These are phyloP conservation scores for Globisporangium megalacanthum DNA, from an alignment of 352 stramenopile species.

Conservation along the genomic window DNA sequence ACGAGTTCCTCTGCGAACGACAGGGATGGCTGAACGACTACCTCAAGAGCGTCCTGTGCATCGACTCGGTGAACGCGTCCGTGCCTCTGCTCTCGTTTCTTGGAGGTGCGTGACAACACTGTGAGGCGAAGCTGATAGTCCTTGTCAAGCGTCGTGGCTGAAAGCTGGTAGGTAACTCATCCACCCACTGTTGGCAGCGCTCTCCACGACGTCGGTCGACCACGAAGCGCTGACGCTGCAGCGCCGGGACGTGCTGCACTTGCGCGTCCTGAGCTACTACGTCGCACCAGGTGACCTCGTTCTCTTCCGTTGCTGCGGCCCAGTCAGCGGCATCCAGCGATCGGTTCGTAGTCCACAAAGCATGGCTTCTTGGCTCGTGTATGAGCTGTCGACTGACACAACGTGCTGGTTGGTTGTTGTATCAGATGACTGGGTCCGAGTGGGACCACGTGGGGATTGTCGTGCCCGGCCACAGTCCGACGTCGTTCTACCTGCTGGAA, in stretches of 20 bases:
- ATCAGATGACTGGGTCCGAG: slow-evolving; percentile 47
- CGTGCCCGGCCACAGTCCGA: slow-evolving; percentile 19
- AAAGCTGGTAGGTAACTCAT: too few relatives aligned
- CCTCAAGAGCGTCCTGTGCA: slow-evolving; percentile 34
- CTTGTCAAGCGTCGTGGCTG: too few relatives aligned
- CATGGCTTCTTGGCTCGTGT: background rate
- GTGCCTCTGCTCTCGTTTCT: slow-evolving; percentile 50
- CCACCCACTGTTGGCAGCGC: slow-evolving; percentile 7
- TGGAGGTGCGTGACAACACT: slow-evolving; percentile 25
- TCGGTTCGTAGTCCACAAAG: slow-evolving; percentile 17
- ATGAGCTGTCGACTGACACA: background rate
- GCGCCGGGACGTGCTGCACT: slow-evolving; percentile 43
- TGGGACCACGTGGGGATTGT: slow-evolving; percentile 65
- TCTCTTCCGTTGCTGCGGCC: slow-evolving; percentile 49
- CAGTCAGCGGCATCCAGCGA: slow-evolving; percentile 41
- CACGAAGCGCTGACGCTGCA: slow-evolving; percentile 23
- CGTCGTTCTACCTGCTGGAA: slow-evolving; percentile 39
- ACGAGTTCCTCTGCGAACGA: slow-evolving; percentile 32
- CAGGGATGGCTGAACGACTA: slow-evolving; percentile 39
- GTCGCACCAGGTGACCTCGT: slow-evolving; percentile 42
- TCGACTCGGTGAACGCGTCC: slow-evolving; percentile 31
- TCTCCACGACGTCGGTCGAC: slow-evolving; percentile 28
- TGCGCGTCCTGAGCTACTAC: slow-evolving; percentile 56
- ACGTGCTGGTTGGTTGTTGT: background rate
- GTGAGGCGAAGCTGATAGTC: too few relatives aligned